Evolutionary conservation across 2,329 filamentous ascomycete species (phyloP), one percentile per base, ranked within the genome.

Genomic region (Neoarthrinium moseri): DNA sequence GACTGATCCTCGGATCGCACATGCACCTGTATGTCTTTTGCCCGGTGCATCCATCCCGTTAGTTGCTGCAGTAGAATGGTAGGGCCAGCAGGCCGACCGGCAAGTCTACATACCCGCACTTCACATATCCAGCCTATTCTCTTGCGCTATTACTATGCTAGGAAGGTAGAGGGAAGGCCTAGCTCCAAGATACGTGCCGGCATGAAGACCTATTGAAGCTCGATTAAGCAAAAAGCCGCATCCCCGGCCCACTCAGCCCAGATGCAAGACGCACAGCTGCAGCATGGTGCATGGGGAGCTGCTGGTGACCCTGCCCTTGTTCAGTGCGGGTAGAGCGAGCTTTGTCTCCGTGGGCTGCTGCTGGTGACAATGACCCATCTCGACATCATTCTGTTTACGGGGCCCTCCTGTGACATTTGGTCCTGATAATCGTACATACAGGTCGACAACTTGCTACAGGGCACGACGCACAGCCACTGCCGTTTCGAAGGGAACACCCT

Each of bases 191-290:
- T 33, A 38, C 24, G 15, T 46, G 35, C 43, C 43, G 43, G 43
- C 43, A 46, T 38, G 27, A 22, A 21, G 34, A 21, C 37, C 46
- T 50, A 47, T 52, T 47, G 51, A 59, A 54, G 45, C 49, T 54
- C 51, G 49, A 56, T 58, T 44, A 55, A 56, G 51, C 51, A 59
- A 59, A 62, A 60, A 54, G 51, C 58, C 54, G 52, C 56, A 54
- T 37, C 43, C 48, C 49, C 41, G 49, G 42, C 43, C 53, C 52
- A 54, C 47, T 26, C 33, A 43, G 37, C 47, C 35, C 26, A 36
- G 35, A 48, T 47, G 39, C 38, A 51, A 24, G 47, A 39, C 40
- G 44, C 48, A 45, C 20, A 15, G 23, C 27, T 23, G 40, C 30
- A 27, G 35, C 17, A 37, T 10, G 8, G 35, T 23, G 20, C 20